Evolutionary conservation across 208 protist genomes (phyloP).

Genomic region (Crithidia acanthocephali): DNA sequence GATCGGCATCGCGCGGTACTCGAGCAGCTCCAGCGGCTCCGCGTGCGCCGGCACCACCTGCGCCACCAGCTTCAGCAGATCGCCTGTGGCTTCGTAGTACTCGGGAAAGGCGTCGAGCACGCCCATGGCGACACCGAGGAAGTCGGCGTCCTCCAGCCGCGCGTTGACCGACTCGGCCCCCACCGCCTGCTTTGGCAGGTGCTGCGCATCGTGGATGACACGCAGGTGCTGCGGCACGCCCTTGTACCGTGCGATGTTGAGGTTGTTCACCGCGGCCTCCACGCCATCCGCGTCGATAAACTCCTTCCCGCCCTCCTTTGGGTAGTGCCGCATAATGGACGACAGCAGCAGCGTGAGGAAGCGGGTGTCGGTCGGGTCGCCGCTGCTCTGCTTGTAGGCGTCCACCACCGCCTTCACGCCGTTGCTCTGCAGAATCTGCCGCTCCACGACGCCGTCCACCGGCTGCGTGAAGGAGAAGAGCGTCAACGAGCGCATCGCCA

Average conservation of each 20-base stretch:
- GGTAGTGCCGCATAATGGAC: conserved; percentile 87
- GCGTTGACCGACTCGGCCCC: conserved; percentile 43
- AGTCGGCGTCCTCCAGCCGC: conserved; percentile 77
- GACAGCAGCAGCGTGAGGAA: conserved; percentile 85
- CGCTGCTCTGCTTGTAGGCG: conserved; percentile 80
- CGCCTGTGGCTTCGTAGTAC: conserved; percentile 79
- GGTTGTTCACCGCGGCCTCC: conserved; percentile 74
- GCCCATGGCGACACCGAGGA: conserved; percentile 82
- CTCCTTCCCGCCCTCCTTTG: conserved; percentile 75
- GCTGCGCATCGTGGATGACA: conserved; percentile 76
- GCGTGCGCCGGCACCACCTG: conserved; percentile 69
- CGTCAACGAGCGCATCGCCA: conserved; percentile 78
- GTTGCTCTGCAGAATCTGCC: conserved; percentile 69
- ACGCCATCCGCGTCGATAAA: conserved; percentile 81
- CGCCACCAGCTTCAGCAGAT: conserved; percentile 58
- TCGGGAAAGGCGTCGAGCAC: conserved; percentile 85
- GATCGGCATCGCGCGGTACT: conserved; percentile 90
- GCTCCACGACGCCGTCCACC: conserved; percentile 81
- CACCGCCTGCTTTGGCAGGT: conserved; percentile 51
- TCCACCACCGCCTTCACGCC: conserved; percentile 77
- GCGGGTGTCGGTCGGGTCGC: conserved; percentile 88
- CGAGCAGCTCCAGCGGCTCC: conserved; percentile 71
- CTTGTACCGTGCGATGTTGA: conserved; percentile 90
- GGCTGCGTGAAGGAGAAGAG: conserved; percentile 86
- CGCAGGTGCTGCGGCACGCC: conserved; percentile 90